A percentile compares a stretch with the other conserved stretches of the same genome.
Conservation (phyloP, 352 stramenopile species). For the Phytopythium litorale region DNA sequence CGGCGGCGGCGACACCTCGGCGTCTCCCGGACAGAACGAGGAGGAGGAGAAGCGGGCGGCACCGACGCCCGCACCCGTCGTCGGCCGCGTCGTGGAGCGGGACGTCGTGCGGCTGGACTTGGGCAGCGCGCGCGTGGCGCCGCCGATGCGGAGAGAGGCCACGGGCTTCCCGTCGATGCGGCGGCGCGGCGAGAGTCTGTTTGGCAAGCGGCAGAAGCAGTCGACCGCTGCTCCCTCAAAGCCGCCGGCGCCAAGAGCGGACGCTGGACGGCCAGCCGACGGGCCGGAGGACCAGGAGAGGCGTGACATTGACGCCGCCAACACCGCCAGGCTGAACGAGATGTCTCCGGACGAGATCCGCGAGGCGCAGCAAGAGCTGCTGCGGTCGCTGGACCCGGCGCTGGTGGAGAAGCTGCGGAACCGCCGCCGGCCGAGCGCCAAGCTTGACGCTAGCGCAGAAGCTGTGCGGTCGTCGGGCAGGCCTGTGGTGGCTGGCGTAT, state of each 20-base stretch:
- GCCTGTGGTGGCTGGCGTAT: conserved; percentile 12
- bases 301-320: conserved; percentile 58
- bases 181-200: conserved; percentile 60
- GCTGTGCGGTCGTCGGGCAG: conserved; percentile 8
- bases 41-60: conserved; percentile 7
- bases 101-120: conserved; percentile 37
- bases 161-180: conserved; percentile 60
- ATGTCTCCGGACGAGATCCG: conserved; percentile 73
- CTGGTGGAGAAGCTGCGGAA: conserved; percentile 67
- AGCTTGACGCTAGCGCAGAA: not conserved
- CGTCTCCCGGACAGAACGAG: not conserved
- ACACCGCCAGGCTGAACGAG: conserved; percentile 39
- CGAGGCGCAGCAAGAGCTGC: conserved; percentile 65
- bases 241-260: not conserved
- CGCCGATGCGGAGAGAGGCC: conserved; percentile 16
- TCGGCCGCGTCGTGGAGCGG: conserved; percentile 65
- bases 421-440: conserved; percentile 11
- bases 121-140: conserved; percentile 23
- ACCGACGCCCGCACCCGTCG: conserved; percentile 28
- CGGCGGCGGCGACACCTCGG: not conserved
- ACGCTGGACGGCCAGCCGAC: not conserved
- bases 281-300: conserved; percentile 27
- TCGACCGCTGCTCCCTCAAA: not conserved
- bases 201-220: conserved; percentile 45
- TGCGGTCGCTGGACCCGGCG: conserved; percentile 51